These are phyloP conservation scores for Hanseniaspora sp. DNA, from an alignment of 1,139 yeast genomes.

Conservation along the genomic window DNA sequence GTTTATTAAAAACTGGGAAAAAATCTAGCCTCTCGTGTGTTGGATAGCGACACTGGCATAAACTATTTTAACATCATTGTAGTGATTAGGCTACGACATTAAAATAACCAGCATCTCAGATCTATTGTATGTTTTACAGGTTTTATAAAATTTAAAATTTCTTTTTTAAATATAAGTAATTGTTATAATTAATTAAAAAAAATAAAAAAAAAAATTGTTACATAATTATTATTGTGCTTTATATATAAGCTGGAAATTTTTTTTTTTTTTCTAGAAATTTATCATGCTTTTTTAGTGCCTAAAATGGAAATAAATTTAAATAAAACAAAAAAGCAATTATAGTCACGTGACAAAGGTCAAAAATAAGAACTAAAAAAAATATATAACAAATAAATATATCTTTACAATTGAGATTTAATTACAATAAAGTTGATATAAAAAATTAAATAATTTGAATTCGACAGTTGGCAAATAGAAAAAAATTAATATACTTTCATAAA, in stretches of 20 bases:
- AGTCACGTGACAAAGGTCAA: not conserved
- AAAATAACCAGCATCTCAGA: constrained; percentile 14
- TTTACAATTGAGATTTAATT: too few species aligned
- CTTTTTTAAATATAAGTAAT: not conserved
- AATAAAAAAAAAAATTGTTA: not conserved
- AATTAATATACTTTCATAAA: too few species aligned
- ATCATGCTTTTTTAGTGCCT: not conserved
- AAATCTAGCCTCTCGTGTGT: constrained; percentile 16
- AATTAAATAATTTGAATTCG: too few species aligned
- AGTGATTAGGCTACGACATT: constrained; percentile 16
- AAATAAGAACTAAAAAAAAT: too few species aligned
- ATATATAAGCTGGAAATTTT: too few species aligned
- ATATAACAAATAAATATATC: too few species aligned
- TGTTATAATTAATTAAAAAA: not conserved
- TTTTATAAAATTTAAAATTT: not conserved
- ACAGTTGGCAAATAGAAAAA: too few species aligned
- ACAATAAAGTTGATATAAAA: too few species aligned
- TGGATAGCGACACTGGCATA: constrained; percentile 16
- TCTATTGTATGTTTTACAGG: constrained; percentile 16
- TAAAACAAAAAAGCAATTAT: too few species aligned
- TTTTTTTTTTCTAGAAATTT: not conserved
- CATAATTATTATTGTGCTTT: not conserved
- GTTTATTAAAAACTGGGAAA: constrained; percentile 7
- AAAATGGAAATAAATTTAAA: too few species aligned
- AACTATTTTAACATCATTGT: constrained; percentile 8